Conservation (phyloP, 352 stramenopile species). For the Phytophthora megakarya region DNA sequence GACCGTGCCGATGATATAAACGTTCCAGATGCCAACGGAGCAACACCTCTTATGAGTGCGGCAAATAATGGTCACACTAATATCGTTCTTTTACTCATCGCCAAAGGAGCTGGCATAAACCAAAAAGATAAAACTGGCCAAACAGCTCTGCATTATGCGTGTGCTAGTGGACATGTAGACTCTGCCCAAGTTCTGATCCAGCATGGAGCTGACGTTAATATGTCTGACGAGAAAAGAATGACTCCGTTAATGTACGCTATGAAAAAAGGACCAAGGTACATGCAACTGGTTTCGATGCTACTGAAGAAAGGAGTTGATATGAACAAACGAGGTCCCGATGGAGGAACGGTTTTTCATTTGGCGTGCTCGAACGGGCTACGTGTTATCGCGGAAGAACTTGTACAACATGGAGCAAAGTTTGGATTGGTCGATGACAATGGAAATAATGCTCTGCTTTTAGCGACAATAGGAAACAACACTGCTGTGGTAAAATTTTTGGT, state of each 20-base stretch:
- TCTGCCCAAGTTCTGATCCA: neutral
- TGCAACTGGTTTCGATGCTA: neutral
- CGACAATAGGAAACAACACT: too few species aligned
- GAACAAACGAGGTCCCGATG: neutral
- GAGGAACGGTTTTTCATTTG: too few species aligned
- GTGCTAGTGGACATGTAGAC: neutral
- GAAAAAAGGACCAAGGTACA: too few species aligned
- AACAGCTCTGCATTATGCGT: conserved; percentile 1
- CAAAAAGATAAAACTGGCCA: neutral
- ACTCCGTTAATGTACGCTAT: neutral
- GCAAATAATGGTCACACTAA: conserved; percentile 1
- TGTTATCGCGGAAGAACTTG: too few species aligned
- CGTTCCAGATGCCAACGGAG: neutral
- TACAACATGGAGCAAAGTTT: too few species aligned
- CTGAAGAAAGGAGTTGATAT: neutral
- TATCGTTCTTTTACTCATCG: neutral
- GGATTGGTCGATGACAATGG: too few species aligned
- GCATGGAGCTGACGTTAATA: neutral
- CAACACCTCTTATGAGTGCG: neutral
- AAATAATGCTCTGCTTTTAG: too few species aligned
- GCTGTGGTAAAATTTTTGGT: too few species aligned
- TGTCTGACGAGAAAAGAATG: neutral
- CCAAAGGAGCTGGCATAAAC: conserved; percentile 1
- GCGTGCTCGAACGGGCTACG: too few species aligned
- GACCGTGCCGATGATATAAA: neutral